phyloP scores from a whole-genome alignment of 2,329 filamentous ascomycete genomes.

The Monilinia laxa region DNA sequence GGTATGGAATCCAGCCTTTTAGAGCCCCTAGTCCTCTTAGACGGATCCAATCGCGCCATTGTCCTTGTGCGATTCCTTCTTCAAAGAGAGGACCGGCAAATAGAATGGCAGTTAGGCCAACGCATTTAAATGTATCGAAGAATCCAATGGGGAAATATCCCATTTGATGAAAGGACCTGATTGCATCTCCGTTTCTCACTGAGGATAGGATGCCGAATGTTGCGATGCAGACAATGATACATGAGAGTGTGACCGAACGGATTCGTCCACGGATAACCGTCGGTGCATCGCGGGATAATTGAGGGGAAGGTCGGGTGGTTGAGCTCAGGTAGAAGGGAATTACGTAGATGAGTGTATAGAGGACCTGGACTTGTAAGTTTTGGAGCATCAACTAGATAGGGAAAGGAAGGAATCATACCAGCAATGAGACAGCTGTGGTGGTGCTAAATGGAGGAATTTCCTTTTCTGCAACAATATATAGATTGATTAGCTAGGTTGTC shows the following conservation, averaged over 20 bases:
- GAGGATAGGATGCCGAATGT: conserved; percentile 66
- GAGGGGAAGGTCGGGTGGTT: conserved; percentile 74
- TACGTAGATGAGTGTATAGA: conserved; percentile 88
- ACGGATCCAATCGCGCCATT: conserved; percentile 64
- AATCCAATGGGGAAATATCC: conserved; percentile 78
- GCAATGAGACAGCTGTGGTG: conserved; percentile 30
- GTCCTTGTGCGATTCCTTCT: conserved; percentile 67
- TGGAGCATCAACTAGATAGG: conserved; percentile 3
- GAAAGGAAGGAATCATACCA: conserved; percentile 29
- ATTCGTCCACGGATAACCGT: conserved; percentile 86
- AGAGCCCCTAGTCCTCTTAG: conserved; percentile 59
- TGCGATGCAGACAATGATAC: conserved; percentile 62
- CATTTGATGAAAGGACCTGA: conserved; percentile 65
- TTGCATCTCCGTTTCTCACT: conserved; percentile 49
- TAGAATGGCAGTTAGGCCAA: conserved; percentile 73
- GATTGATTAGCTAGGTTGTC: conserved; percentile 10
- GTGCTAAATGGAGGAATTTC: conserved; percentile 36
- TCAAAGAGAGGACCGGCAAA: conserved; percentile 87
- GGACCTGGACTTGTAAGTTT: conserved; percentile 50
- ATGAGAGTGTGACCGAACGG: conserved; percentile 74
- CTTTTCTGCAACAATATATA: conserved; percentile 29
- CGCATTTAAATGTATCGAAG: conserved; percentile 59
- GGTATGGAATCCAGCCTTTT: conserved; percentile 75
- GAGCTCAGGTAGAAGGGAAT: conserved; percentile 83
- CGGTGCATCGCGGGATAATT: conserved; percentile 80